Evolutionary conservation across 2,329 filamentous ascomycete species (phyloP), one percentile per base, ranked within the genome.

Genomic region (Pseudogymnoascus sp.): DNA sequence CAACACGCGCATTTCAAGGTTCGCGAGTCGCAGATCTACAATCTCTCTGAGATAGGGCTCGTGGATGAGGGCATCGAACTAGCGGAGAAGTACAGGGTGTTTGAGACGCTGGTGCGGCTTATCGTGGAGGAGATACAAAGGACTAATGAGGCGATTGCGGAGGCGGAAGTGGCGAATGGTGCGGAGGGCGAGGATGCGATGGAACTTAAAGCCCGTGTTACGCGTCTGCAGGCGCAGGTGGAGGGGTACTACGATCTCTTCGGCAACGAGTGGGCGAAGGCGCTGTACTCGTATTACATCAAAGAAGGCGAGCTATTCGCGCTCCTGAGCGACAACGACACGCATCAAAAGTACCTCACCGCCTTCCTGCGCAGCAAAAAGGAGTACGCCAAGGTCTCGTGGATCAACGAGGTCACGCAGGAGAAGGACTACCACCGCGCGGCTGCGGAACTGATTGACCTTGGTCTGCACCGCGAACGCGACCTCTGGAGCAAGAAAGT

Each of bases 401-500:
- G 94, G 94, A 96, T 99, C 76, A 95, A 99, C 71, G 92, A 97
- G 71, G 82, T 97, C 6, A 80, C 86, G 63, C 81, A 83, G 24
- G 89, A 94, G 71, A 81, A 85, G 63, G 85, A 96, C 68, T 91
- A 91, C 65, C 78, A 83, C 10, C 82, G 84, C 61, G 92, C 93
- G 9, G 86, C 88, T 4, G 77, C 84, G 41, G 88, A 86, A 0
- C 80, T 99, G 54, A 78, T 89, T 44, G 78, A 84, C 6, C 79
- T 92, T 17, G 92, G 90, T 0, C 77, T 87, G 17, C 80, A 81
- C 58, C 84, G 85, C 60, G 92, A 97, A 72, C 82, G 84, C 60
- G 88, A 92, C 68, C 76, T 94, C 3, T 97, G 93, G 93, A 91
- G 85, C 75, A 95, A 96, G 77, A 94, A 95, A 73, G 89, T 96